phyloP scores from a whole-genome alignment of 148 eudicot genomes.

The Cornus kousa region DNA sequence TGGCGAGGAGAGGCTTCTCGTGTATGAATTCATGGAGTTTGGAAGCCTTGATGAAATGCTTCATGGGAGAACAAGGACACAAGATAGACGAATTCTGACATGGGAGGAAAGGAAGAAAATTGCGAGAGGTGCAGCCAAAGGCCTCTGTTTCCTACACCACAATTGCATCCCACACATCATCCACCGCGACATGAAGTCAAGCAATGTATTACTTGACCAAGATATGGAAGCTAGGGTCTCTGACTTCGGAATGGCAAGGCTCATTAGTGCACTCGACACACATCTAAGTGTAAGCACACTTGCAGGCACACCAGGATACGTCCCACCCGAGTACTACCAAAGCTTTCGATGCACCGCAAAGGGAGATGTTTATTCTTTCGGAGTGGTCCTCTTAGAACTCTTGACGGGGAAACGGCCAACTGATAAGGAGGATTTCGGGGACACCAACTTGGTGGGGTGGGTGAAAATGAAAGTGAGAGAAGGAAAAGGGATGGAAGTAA shows the following conservation, averaged over 20 bases:
- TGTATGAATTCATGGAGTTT: slow-evolving; percentile 81
- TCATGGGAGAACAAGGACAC: slow-evolving; percentile 42
- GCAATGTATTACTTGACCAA: slow-evolving; percentile 76
- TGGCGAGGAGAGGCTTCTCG: slow-evolving; percentile 89
- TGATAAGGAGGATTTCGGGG: slow-evolving; percentile 93
- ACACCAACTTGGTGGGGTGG: slow-evolving; percentile 95
- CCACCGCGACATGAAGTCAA: slow-evolving; percentile 95
- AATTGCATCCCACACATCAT: slow-evolving; percentile 97
- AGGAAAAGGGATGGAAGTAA: slow-evolving; percentile 87
- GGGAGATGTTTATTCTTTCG: slow-evolving; percentile 91
- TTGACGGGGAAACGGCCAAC: slow-evolving; percentile 87
- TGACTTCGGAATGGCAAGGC: slow-evolving; percentile 97
- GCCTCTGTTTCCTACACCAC: slow-evolving; percentile 92
- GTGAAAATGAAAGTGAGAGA: slow-evolving; percentile 83
- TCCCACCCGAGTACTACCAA: slow-evolving; percentile 96
- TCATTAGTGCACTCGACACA: slow-evolving; percentile 96
- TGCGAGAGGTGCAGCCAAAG: slow-evolving; percentile 91
- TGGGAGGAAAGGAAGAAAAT: slow-evolving; percentile 94
- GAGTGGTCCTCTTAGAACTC: slow-evolving; percentile 79
- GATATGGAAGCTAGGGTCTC: slow-evolving; percentile 89
- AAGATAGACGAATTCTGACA: slow-evolving; percentile 47
- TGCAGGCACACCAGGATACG: slow-evolving; percentile 97
- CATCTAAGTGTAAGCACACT: slow-evolving; percentile 93
- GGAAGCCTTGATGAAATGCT: slow-evolving; percentile 97
- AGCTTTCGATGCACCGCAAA: slow-evolving; percentile 93